These are phyloP conservation scores for Colletotrichum viniferum DNA, from an alignment of 2,329 filamentous ascomycete species.

Conservation along the genomic window DNA sequence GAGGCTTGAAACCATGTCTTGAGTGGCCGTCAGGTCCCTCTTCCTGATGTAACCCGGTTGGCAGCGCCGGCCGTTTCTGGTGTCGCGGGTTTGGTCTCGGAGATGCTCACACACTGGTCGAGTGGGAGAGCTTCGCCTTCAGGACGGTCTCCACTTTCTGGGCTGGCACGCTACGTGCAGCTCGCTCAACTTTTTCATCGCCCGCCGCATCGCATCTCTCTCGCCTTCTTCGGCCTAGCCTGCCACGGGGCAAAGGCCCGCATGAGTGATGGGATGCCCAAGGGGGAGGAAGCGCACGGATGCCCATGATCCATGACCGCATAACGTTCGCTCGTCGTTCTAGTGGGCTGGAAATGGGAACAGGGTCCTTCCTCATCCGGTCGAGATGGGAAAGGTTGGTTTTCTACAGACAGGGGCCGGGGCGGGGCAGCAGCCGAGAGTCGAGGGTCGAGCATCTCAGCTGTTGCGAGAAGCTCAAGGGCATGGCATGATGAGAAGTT, in stretches of 20 bases:
- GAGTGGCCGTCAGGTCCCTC: constrained; percentile 15
- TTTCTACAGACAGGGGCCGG: background rate
- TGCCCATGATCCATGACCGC: constrained; percentile 14
- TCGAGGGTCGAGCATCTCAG: background rate
- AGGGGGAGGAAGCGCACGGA: constrained; percentile 4
- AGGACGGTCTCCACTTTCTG: constrained; percentile 3
- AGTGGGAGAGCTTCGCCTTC: background rate
- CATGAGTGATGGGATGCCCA: constrained; percentile 5
- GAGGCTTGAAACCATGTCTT: constrained; percentile 19
- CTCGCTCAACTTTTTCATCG: background rate
- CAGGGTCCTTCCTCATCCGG: constrained; percentile 20
- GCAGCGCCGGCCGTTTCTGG: constrained; percentile 3
- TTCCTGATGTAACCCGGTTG: constrained; percentile 11
- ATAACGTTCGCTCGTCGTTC: constrained; percentile 10
- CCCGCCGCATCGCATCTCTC: background rate
- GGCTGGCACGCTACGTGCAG: background rate
- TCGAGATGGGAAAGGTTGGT: constrained; percentile 6
- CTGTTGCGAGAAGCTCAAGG: background rate
- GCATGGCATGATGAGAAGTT: constrained; percentile 3
- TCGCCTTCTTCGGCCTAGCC: constrained; percentile 1
- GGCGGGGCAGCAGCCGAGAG: background rate
- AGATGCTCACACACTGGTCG: background rate
- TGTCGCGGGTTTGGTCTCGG: constrained; percentile 4
- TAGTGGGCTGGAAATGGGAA: constrained; percentile 6
- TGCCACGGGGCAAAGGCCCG: constrained; percentile 12